Percentiles rank a stretch among this genome's conserved stretches.
These are phyloP conservation scores for Syzygium aqueum DNA, from an alignment of 345 rosid genomes.

Conservation along the genomic window DNA sequence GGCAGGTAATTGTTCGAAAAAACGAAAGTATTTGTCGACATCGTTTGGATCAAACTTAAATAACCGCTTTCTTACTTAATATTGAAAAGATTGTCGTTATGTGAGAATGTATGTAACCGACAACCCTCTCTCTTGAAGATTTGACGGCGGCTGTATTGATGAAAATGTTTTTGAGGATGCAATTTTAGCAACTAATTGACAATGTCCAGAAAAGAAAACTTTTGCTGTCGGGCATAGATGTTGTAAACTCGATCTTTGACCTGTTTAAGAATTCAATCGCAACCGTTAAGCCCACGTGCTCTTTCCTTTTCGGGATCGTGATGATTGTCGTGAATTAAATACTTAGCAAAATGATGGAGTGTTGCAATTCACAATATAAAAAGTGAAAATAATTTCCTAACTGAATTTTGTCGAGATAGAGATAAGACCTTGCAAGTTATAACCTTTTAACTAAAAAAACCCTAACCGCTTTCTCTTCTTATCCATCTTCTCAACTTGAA, in stretches of 20 bases:
- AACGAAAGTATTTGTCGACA: too few relatives aligned
- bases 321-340: not conserved
- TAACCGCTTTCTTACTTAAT: too few relatives aligned
- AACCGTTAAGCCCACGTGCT: not conserved
- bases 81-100: too few relatives aligned
- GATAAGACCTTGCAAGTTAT: too few relatives aligned
- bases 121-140: not conserved
- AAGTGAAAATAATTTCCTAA: not conserved
- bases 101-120: too few relatives aligned
- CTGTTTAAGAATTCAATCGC: not conserved
- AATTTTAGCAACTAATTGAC: not conserved
- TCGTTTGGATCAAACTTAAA: too few relatives aligned
- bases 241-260: not conserved
- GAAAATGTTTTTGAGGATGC: not conserved
- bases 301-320: rapidly evolving
- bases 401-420: too few relatives aligned
- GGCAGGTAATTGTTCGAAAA: too few relatives aligned
- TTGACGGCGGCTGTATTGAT: rapidly evolving
- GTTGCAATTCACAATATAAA: not conserved
- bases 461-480: not conserved
- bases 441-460: too few relatives aligned
- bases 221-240: not conserved
- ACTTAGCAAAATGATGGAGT: not conserved
- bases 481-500: too few relatives aligned
- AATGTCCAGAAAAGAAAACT: not conserved